Evolutionary conservation across 805 yeast species (phyloP), one percentile per base, ranked within the genome.

Genomic region (Candida ulmi): DNA sequence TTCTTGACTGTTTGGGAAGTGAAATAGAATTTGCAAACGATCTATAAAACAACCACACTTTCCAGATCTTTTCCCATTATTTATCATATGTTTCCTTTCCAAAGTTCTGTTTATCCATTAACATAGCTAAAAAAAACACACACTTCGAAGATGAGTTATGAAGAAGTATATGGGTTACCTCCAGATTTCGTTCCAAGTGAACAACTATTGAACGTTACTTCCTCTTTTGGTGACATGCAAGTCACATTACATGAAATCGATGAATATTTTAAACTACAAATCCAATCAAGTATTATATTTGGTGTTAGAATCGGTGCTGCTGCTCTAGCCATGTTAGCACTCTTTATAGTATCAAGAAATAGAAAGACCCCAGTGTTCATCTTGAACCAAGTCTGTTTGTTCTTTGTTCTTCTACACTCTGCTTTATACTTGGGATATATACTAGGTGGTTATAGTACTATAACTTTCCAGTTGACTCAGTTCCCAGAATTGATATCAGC

Each of bases 281-380:
- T 67, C 29, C 63, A 67, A 30, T 58, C 66, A 28, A 69, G 70
- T 0, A 64, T 74, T 17, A 62, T 79, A 31, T 72, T 71, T 52
- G 84, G 86, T 11, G 68, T 72, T 3, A 68, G 83, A 44, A 61
- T 80, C 29, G 87, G 87, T 12, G 68, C 80, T 30, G 70, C 77
- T 2, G 60, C 63, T 7, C 43, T 74, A 2, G 68, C 79, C 5
- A 54, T 75, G 38, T 57, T 72, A 11, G 56, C 70, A 5, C 60
- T 80, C 32, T 67, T 72, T 50, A 56, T 80, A 42, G 60, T 73
- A 8, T 68, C 77, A 2, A 72, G 70, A 39, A 75, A 72, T 42
- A 76, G 70, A 49, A 70, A 60, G 17, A 76, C 90, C 0, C 85
- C 88, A 8, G 74, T 88, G 23, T 91, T 87, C 57, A 57, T 80